Evolutionary conservation across 2,329 filamentous ascomycete species (phyloP).

Genomic region (Penicillium sp.): DNA sequence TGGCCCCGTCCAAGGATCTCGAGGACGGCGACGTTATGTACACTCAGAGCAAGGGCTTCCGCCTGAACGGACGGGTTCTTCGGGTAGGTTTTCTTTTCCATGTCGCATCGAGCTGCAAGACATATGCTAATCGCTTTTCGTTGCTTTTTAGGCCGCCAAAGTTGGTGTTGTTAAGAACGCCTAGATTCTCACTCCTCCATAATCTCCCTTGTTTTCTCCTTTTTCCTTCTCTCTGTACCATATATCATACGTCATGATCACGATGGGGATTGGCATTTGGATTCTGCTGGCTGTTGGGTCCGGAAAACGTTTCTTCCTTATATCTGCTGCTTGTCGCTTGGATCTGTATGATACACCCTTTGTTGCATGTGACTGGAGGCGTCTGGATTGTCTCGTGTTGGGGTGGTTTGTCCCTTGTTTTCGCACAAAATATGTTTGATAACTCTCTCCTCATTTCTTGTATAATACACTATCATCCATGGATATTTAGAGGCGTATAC

Average conservation of each 20-base stretch:
- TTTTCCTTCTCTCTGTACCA: constrained; percentile 31
- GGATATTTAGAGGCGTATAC: constrained; percentile 7
- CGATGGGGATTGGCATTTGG: constrained; percentile 24
- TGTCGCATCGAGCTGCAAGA: neutral
- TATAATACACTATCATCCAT: constrained; percentile 30
- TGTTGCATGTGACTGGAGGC: constrained; percentile 31
- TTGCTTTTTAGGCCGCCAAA: constrained; percentile 68
- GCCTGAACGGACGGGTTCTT: constrained; percentile 84
- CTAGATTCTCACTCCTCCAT: constrained; percentile 26
- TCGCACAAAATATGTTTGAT: constrained; percentile 18
- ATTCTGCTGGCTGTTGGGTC: constrained; percentile 23
- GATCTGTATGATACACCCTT: constrained; percentile 35
- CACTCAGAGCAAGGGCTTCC: constrained; percentile 94
- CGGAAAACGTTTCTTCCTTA: constrained; percentile 21
- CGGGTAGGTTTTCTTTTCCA: constrained; percentile 50
- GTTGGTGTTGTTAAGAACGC: constrained; percentile 91
- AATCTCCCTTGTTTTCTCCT: constrained; percentile 8
- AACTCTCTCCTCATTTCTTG: constrained; percentile 36
- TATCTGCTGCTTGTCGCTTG: constrained; percentile 28
- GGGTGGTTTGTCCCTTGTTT: constrained; percentile 20
- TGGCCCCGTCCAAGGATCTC: constrained; percentile 82
- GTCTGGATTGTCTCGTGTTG: constrained; percentile 30
- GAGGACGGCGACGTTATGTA: constrained; percentile 88
- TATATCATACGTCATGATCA: constrained; percentile 34
- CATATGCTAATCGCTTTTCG: constrained; percentile 1